Evolutionary conservation across 73 alveolate genomes (phyloP).

Genomic region (Paramecium biaurelia): DNA sequence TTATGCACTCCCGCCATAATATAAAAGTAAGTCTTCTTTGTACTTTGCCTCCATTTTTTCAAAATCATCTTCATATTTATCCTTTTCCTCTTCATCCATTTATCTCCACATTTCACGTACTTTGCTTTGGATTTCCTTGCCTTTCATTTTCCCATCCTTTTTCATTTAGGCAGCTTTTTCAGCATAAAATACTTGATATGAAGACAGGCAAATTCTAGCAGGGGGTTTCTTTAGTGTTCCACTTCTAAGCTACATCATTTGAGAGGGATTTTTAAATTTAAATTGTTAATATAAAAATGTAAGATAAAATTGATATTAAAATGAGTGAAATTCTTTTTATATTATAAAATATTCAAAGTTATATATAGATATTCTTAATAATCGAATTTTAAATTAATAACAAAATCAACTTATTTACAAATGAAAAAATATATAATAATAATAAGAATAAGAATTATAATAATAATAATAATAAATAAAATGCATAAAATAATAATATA

Average conservation of each 20-base stretch:
- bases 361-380: too few species aligned
- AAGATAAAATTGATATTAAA: background rate
- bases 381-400: too few species aligned
- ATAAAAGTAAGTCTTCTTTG: background rate
- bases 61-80: background rate
- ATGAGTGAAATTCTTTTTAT: background rate
- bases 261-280: background rate
- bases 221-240: constrained; percentile 18
- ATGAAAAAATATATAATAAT: too few species aligned
- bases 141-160: background rate
- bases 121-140: background rate
- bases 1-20: constrained; percentile 10
- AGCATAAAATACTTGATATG: background rate
- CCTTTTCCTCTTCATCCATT: background rate
- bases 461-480: too few species aligned
- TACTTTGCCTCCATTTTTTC: background rate
- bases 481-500: too few species aligned
- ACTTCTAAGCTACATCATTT: constrained; percentile 6
- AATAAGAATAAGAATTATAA: too few species aligned
- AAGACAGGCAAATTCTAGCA: background rate
- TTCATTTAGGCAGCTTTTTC: background rate
- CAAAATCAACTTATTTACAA: background rate
- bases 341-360: background rate
- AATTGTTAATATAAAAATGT: background rate
- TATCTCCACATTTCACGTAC: background rate